These are phyloP conservation scores for Cladosporium austrohemisphaericum DNA, from an alignment of 2,329 filamentous ascomycete species.

Conservation along the genomic window DNA sequence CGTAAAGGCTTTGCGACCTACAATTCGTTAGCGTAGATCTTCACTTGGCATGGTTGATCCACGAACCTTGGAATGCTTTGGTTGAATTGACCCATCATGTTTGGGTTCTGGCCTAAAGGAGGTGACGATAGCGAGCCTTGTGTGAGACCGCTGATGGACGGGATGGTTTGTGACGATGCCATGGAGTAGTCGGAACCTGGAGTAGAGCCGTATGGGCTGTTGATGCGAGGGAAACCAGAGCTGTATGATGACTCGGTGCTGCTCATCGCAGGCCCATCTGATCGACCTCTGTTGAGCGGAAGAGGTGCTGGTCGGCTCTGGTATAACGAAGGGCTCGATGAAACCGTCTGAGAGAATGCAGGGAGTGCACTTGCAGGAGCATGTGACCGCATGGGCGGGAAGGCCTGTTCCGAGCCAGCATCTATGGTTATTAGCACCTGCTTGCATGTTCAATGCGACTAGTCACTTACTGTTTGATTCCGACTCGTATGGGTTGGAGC, in stretches of 20 bases:
- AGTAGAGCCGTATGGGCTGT: slow-evolving; percentile 27
- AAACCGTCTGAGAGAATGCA: slow-evolving; percentile 26
- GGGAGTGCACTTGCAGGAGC: slow-evolving; percentile 25
- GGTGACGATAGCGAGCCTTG: slow-evolving; percentile 33
- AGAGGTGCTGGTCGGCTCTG: slow-evolving; percentile 26
- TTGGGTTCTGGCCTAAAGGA: slow-evolving; percentile 19
- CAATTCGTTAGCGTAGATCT: not conserved
- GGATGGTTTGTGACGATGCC: slow-evolving; percentile 27
- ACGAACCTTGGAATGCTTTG: slow-evolving; percentile 26
- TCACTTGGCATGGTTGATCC: not conserved
- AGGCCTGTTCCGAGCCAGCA: slow-evolving; percentile 31
- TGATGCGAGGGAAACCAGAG: slow-evolving; percentile 27
- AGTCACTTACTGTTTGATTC: slow-evolving; percentile 30
- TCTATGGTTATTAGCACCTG: slow-evolving; percentile 1
- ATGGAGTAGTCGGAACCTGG: slow-evolving; percentile 27
- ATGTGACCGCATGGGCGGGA: slow-evolving; percentile 33
- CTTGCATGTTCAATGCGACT: not conserved
- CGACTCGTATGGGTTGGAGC: slow-evolving; percentile 26
- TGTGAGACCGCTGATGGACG: slow-evolving; percentile 33
- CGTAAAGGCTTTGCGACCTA: slow-evolving; percentile 33
- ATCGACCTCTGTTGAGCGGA: slow-evolving; percentile 21
- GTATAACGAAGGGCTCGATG: slow-evolving; percentile 32
- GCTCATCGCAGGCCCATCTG: slow-evolving; percentile 23
- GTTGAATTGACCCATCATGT: slow-evolving; percentile 25
- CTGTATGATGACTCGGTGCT: slow-evolving; percentile 23